Percentiles rank a stretch among this genome's conserved stretches.
These are phyloP conservation scores for Tetrapisispora arboricola DNA, from an alignment of 805 yeast genomes.

Conservation along the genomic window DNA sequence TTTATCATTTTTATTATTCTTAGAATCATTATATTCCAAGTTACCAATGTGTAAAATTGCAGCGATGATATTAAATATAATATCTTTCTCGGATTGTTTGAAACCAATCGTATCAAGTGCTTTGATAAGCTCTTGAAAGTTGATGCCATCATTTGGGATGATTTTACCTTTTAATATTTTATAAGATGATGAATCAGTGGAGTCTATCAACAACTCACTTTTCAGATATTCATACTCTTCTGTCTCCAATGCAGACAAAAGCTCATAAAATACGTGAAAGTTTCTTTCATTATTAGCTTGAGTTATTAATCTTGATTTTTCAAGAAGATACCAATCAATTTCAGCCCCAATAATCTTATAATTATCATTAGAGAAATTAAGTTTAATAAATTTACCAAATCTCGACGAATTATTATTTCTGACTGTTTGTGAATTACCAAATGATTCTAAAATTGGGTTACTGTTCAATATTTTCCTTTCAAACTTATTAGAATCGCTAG, in stretches of 20 bases:
- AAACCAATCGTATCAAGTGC: slow-evolving; percentile 75
- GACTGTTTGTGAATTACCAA: slow-evolving; percentile 95
- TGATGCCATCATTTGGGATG: slow-evolving; percentile 42
- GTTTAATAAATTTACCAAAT: slow-evolving; percentile 90
- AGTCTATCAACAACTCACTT: neutral
- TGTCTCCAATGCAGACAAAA: slow-evolving; percentile 53
- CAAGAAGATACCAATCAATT: slow-evolving; percentile 88
- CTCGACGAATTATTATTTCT: slow-evolving; percentile 91
- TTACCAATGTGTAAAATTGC: slow-evolving; percentile 80
- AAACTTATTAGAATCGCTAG: slow-evolving; percentile 34
- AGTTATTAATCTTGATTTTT: slow-evolving; percentile 81
- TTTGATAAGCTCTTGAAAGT: slow-evolving; percentile 48
- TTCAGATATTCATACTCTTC: slow-evolving; percentile 24
- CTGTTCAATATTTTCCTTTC: slow-evolving; percentile 86
- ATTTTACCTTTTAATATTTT: slow-evolving; percentile 45
- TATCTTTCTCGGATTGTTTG: slow-evolving; percentile 39
- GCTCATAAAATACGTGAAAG: slow-evolving; percentile 87
- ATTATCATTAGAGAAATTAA: slow-evolving; percentile 40
- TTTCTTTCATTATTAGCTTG: slow-evolving; percentile 76
- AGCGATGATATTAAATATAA: slow-evolving; percentile 59
- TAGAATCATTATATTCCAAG: slow-evolving; percentile 43
- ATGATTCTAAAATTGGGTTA: slow-evolving; percentile 89
- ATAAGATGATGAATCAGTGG: slow-evolving; percentile 1
- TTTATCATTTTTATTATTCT: slow-evolving; percentile 41
- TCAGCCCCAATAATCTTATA: slow-evolving; percentile 76